A percentile compares a stretch with the other conserved stretches of the same genome.
Conservation (phyloP, 106 monocot species). For the Dendrobium catenatum region DNA sequence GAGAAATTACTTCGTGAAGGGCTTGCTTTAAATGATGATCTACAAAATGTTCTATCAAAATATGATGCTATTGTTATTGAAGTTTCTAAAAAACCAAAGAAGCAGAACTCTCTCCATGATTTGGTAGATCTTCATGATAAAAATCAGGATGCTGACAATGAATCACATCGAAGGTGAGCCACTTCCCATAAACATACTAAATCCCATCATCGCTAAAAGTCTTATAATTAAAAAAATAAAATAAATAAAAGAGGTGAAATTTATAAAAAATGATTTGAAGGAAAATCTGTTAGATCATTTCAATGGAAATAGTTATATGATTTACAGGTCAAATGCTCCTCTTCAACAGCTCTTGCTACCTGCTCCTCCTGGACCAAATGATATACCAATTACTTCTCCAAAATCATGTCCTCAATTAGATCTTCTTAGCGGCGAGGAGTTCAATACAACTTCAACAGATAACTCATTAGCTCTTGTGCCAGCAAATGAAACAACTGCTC, state of each 20-base stretch:
- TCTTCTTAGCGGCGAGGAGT: slow-evolving; percentile 55
- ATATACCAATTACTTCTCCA: too few relatives aligned
- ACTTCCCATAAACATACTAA: background rate
- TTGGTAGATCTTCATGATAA: slow-evolving; percentile 35
- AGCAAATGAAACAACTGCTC: slow-evolving; percentile 26
- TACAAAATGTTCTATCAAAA: slow-evolving; percentile 71
- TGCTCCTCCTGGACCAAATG: slow-evolving; percentile 26
- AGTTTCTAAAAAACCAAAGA: slow-evolving; percentile 40
- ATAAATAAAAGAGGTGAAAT: too few relatives aligned
- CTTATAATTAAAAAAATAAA: background rate
- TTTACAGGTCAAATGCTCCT: slow-evolving; percentile 16
- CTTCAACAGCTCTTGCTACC: slow-evolving; percentile 51
- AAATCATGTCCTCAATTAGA: slow-evolving; percentile 29
- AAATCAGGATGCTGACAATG: slow-evolving; percentile 1
- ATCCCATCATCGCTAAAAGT: background rate
- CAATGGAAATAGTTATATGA: background rate
- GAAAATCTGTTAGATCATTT: slow-evolving; percentile 3
- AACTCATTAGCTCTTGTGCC: slow-evolving; percentile 67
- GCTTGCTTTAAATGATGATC: slow-evolving; percentile 86
- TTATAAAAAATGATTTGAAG: background rate
- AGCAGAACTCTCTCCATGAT: slow-evolving; percentile 42
- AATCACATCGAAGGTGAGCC: slow-evolving; percentile 29
- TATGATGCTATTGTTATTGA: slow-evolving; percentile 78
- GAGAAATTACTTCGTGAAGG: slow-evolving; percentile 70
- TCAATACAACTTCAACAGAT: slow-evolving; percentile 20